Percentiles rank a stretch among this genome's conserved stretches.
These are phyloP conservation scores for Kernera saxatilis DNA, from an alignment of 345 rosid species.

Conservation along the genomic window DNA sequence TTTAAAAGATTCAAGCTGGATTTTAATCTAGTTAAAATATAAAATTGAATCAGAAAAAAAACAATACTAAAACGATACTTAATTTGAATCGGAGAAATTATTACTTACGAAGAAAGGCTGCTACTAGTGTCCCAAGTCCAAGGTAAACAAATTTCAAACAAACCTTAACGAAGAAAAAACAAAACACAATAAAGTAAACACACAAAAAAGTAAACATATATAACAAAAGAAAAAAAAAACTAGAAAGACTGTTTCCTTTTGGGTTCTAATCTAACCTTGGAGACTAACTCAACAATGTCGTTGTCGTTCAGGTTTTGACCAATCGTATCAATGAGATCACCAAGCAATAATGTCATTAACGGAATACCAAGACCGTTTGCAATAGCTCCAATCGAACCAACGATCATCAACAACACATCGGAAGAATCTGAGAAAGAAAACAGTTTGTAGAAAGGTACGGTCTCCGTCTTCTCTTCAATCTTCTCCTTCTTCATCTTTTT, in stretches of 20 bases:
- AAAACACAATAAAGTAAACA: background rate
- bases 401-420: constrained; percentile 52
- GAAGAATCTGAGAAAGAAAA: constrained; percentile 58
- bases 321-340: constrained; percentile 50
- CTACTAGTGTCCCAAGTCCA: constrained; percentile 49
- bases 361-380: constrained; percentile 63
- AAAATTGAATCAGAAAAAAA: background rate
- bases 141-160: constrained; percentile 59
- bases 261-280: constrained; percentile 40
- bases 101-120: constrained; percentile 63
- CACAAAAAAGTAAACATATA: too few species aligned
- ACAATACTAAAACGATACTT: background rate
- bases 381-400: constrained; percentile 58
- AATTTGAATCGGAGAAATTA: background rate
- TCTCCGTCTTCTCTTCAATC: constrained; percentile 32
- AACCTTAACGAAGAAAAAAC: constrained; percentile 34
- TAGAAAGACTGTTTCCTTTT: background rate
- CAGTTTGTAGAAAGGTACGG: constrained; percentile 64
- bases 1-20: too few species aligned
- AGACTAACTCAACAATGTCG: constrained; percentile 36
- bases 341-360: constrained; percentile 62
- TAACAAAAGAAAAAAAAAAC: background rate
- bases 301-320: constrained; percentile 45
- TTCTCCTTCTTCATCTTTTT: constrained; percentile 22
- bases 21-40: too few species aligned